Percentiles rank a stretch among this genome's conserved stretches.
Evolutionary conservation across 805 yeast species (phyloP).

Genomic region (Myxozyma sirexii): DNA sequence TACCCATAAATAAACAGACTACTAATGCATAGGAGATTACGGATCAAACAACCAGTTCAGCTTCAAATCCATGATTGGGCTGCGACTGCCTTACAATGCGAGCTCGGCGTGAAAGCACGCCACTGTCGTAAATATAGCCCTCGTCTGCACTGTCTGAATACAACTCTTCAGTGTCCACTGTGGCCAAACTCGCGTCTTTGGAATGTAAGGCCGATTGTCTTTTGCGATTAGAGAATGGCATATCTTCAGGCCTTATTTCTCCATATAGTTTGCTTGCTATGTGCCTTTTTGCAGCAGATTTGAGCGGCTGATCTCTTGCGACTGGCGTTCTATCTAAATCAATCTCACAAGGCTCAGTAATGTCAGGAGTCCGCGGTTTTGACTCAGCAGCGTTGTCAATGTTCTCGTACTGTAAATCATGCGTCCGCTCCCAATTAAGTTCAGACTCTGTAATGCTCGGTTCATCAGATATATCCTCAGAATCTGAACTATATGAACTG

Average conservation of each 20-base stretch:
- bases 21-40: no score
- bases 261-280: background rate
- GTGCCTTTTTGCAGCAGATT: background rate
- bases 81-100: slow-evolving; percentile 10
- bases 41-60: background rate
- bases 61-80: background rate
- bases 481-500: background rate
- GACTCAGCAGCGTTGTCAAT: background rate
- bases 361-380: background rate
- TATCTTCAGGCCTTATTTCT: background rate
- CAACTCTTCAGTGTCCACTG: background rate
- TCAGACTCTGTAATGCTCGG: no score
- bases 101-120: slow-evolving; percentile 4
- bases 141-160: background rate
- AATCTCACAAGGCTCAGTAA: background rate
- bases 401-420: background rate
- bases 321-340: slow-evolving; percentile 1
- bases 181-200: background rate
- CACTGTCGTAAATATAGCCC: background rate
- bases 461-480: background rate
- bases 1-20: no score
- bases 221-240: background rate
- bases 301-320: background rate
- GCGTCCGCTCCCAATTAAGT: no score
- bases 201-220: background rate